Base-by-base conservation (phyloP, 106 monocot species). In the Triglochin maritima region DNA sequence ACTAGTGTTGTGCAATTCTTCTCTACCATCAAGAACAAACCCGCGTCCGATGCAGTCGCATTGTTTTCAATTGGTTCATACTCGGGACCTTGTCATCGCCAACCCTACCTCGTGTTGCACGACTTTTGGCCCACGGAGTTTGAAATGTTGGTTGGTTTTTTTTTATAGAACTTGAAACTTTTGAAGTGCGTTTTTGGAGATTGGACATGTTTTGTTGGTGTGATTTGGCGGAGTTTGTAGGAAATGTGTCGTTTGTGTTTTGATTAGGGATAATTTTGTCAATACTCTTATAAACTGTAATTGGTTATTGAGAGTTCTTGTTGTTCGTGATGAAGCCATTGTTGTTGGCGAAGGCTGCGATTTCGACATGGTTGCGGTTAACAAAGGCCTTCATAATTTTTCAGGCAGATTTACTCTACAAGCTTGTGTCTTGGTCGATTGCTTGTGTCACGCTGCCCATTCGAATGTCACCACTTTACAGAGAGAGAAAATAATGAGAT, bases 61-160 rank as follows among this genome's bases (percentile, higher is more conserved):
- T 64, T 90, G 65, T 71, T 95, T 56, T 95, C 5, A 95, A 87
- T 77, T 90, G 85, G 80, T 90, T 90, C 77, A 77, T 95, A 16
- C 83, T 87, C 13, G 90, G 94, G 10, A 76, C 79, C 2, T 74
- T 87, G 47, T 77, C 78, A 0, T 83, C 71, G 6, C 90, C 90
- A 0, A 56, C 81, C 1, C 56, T 95, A n/a, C 89, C 94, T 3
- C 56, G 70, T 10, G 46, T 89, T 66, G 80, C 82, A 3, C 29
- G 29, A 29, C 29, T 29, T 29, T 29, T 29, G 29, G 29, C 29
- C 29, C 29, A 1, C 29, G 1, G 1, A 29, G 29, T 1, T 29
- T 29, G 29, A 29, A 29, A 29, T 29, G 29, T 29, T 29, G 29
- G 29, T 29, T 29, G 1, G 29, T 29, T 29, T 29, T 29, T 29